These are phyloP conservation scores for Mimosa pudica DNA, from an alignment of 306 rosid species.

Conservation along the genomic window DNA sequence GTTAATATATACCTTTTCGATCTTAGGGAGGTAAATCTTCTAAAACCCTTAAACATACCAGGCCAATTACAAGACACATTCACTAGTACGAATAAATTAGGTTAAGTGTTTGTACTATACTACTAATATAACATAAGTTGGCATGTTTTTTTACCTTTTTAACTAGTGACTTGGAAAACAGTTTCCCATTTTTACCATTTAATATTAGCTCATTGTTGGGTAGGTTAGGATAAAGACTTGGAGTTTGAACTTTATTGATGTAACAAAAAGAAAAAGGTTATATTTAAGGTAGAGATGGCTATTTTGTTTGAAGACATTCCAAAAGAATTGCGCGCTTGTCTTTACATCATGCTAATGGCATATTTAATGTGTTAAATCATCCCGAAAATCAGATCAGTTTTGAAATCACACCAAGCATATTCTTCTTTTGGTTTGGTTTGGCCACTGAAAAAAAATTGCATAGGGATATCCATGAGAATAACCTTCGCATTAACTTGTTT, in stretches of 20 bases:
- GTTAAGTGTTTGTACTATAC: too few species aligned
- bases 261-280: neutral
- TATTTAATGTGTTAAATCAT: neutral
- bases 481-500: constrained; percentile 28
- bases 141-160: neutral
- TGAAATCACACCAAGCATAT: constrained; percentile 29
- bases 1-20: too few species aligned
- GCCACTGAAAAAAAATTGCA: constrained; percentile 19
- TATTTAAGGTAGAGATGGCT: neutral
- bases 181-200: neutral
- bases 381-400: constrained; percentile 4
- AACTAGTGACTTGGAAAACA: neutral
- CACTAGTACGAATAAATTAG: too few species aligned
- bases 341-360: constrained; percentile 36
- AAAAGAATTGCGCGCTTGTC: constrained; percentile 23
- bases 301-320: neutral
- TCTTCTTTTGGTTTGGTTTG: constrained; percentile 27
- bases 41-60: too few species aligned
- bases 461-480: constrained; percentile 35
- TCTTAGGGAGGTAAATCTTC: too few species aligned
- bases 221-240: neutral
- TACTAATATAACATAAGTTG: too few species aligned
- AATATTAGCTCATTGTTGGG: too few species aligned
- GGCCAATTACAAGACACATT: too few species aligned
- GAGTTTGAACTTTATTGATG: neutral